These are phyloP conservation scores for Nicotiana knightiana DNA, from an alignment of 257 asterid genomes.

Conservation along the genomic window DNA sequence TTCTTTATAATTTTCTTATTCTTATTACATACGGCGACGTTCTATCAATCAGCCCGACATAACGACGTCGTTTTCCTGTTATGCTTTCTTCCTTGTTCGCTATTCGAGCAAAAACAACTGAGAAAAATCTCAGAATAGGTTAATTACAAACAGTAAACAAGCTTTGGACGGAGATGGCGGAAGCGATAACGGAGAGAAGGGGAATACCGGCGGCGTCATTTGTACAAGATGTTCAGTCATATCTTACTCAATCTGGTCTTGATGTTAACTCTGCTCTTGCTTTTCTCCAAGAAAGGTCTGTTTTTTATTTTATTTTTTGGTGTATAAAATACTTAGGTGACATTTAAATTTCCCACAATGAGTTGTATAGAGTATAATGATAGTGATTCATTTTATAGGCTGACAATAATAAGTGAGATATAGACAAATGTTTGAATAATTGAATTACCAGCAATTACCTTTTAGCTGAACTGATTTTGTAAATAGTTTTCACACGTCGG, in stretches of 20 bases:
- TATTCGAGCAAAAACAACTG: too few relatives aligned
- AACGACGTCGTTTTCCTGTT: too few relatives aligned
- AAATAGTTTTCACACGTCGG: too few relatives aligned
- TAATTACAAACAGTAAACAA: not conserved
- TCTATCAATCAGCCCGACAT: too few relatives aligned
- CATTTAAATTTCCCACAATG: not conserved
- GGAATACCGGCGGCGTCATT: conserved; percentile 93
- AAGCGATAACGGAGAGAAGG: conserved; percentile 51
- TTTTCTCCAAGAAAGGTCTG: conserved; percentile 84
- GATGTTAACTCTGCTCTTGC: conserved; percentile 81
- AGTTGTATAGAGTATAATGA: not conserved
- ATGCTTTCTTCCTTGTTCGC: too few relatives aligned
- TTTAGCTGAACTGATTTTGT: too few relatives aligned
- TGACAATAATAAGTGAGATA: not conserved
- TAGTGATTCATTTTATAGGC: not conserved
- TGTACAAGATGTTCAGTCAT: conserved; percentile 85
- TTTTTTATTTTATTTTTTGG: not conserved
- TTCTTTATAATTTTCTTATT: too few relatives aligned
- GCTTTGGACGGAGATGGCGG: not conserved
- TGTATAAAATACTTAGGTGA: not conserved
- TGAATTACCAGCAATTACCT: too few relatives aligned
- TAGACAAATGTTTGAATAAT: too few relatives aligned
- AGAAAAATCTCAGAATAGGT: too few relatives aligned
- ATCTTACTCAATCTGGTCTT: conserved; percentile 63
- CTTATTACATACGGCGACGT: too few relatives aligned